Percentiles rank a stretch among this genome's conserved stretches.
Conservation (phyloP, 2,329 filamentous ascomycete genomes). For the Apiospora rasikravindrae region DNA sequence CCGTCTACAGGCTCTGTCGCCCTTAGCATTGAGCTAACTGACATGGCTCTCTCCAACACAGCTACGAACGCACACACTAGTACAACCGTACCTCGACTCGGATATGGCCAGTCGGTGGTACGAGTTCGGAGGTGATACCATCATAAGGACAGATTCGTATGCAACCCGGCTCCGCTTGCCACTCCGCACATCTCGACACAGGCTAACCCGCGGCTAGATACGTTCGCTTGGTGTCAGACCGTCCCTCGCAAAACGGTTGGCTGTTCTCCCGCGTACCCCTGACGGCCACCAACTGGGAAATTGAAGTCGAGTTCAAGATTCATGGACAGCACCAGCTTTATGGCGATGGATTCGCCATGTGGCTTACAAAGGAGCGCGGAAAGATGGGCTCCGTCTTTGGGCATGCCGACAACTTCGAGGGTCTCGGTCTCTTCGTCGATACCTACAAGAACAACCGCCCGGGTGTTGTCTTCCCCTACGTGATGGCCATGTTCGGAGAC, state of each 20-base stretch:
- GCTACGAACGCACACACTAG: conserved; percentile 86
- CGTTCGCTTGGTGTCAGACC: conserved; percentile 89
- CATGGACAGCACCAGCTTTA: conserved; percentile 88
- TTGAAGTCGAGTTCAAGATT: conserved; percentile 95
- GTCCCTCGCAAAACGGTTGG: conserved; percentile 89
- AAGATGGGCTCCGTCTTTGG: conserved; percentile 86
- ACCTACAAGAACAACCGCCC: conserved; percentile 99
- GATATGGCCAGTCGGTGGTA: conserved; percentile 99
- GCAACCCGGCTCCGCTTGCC: conserved; percentile 34
- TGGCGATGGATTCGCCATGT: conserved; percentile 96
- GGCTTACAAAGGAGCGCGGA: conserved; percentile 93
- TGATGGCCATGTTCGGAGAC: conserved; percentile 98
- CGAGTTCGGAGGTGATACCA: conserved; percentile 95
- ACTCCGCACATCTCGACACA: conserved; percentile 8
- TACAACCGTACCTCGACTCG: conserved; percentile 94
- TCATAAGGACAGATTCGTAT: conserved; percentile 75
- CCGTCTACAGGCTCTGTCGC: neutral
- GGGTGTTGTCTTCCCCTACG: conserved; percentile 92
- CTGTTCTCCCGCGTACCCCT: conserved; percentile 92
- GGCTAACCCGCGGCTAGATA: conserved; percentile 62
- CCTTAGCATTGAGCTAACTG: neutral
- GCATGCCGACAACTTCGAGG: conserved; percentile 86
- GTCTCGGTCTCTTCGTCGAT: conserved; percentile 93
- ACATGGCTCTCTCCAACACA: conserved; percentile 42
- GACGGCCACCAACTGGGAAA: conserved; percentile 98